Percentiles rank a stretch among this genome's conserved stretches.
Conservation (phyloP, 192 early-diverging fungal genomes). For the Dimargaris cristalligena region DNA sequence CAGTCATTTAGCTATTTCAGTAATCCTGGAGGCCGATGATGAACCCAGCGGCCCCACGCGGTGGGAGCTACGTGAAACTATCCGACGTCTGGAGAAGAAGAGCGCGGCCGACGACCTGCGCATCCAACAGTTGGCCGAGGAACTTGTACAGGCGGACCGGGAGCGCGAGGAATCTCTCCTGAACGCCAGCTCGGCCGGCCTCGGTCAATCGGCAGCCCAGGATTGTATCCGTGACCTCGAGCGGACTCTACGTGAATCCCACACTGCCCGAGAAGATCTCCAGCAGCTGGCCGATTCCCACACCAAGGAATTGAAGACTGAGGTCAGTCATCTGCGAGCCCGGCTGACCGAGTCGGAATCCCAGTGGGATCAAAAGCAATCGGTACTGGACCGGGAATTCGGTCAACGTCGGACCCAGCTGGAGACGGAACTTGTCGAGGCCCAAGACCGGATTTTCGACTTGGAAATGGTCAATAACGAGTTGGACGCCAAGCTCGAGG, state of each 20-base stretch:
- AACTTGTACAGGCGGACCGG: not conserved
- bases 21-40: not conserved
- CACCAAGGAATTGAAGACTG: not conserved
- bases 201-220: not conserved
- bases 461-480: not conserved
- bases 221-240: not conserved
- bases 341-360: not conserved
- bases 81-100: constrained; percentile 2
- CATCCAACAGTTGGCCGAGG: constrained; percentile 4
- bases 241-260: not conserved
- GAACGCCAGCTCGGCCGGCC: too few species aligned
- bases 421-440: not conserved
- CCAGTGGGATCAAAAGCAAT: not conserved
- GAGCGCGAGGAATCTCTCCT: not conserved
- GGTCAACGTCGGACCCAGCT: not conserved
- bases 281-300: not conserved
- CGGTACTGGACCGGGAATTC: not conserved
- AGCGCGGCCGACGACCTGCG: too few species aligned
- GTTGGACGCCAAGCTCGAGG: not conserved
- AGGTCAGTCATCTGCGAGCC: not conserved
- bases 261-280: not conserved
- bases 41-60: not conserved
- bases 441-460: not conserved
- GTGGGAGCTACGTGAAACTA: constrained; percentile 1
- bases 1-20: too few species aligned